Evolutionary conservation across 768 basidiomycete genomes (phyloP).

Genomic region (Russula brevipes): DNA sequence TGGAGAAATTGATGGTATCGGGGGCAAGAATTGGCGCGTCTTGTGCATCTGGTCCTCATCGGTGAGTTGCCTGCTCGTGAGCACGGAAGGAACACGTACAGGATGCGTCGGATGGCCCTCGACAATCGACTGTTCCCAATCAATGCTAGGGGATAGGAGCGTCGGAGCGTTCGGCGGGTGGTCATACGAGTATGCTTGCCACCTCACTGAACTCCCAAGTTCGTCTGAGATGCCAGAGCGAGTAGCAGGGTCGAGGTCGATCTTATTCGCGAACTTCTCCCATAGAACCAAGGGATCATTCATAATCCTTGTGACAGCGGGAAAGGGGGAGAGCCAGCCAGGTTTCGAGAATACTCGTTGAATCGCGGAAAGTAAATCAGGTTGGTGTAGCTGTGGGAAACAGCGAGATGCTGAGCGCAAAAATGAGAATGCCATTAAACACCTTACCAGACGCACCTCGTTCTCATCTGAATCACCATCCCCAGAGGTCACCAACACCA

Average conservation of each 20-base stretch:
- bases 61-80: not conserved
- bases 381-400: not conserved
- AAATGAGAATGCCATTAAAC: too few relatives aligned
- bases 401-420: not conserved
- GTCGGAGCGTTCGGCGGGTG: slow-evolving; percentile 43
- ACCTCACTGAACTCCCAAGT: slow-evolving; percentile 46
- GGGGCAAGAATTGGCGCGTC: slow-evolving; percentile 47
- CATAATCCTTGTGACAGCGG: not conserved
- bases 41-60: slow-evolving; percentile 49
- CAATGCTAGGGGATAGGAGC: slow-evolving; percentile 45
- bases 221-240: slow-evolving; percentile 43
- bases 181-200: slow-evolving; percentile 51
- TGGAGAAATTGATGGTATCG: slow-evolving; percentile 42
- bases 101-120: slow-evolving; percentile 60
- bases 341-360: not conserved
- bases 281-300: slow-evolving; percentile 40
- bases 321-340: slow-evolving; percentile 2
- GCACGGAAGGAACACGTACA: slow-evolving; percentile 31
- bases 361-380: slow-evolving; percentile 1
- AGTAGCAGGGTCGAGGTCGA: slow-evolving; percentile 35
- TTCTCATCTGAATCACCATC: slow-evolving; percentile 27
- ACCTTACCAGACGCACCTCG: not conserved
- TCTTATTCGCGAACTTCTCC: slow-evolving; percentile 38
- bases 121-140: slow-evolving; percentile 58
- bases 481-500: slow-evolving; percentile 35